Evolutionary conservation across 805 yeast species (phyloP).

Genomic region (Zygoascus biomembranicola): DNA sequence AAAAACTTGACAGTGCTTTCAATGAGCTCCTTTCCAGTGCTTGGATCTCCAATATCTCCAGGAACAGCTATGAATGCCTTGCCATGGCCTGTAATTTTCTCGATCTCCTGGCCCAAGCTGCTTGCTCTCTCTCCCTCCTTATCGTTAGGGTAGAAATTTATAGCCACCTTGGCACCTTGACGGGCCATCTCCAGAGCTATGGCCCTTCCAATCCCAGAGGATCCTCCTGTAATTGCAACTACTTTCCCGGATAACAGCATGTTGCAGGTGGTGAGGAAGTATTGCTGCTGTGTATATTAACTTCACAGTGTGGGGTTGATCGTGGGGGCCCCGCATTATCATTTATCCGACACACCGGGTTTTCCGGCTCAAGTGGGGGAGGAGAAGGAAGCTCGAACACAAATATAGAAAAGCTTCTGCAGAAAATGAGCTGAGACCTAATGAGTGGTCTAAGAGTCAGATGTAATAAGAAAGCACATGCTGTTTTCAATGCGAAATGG

Average conservation of each 20-base stretch:
- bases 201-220: slow-evolving; percentile 45
- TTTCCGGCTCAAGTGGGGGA: background rate
- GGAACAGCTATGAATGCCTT: slow-evolving; percentile 27
- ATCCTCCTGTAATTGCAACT: slow-evolving; percentile 44
- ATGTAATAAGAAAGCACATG: no score
- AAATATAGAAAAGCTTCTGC: background rate
- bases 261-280: slow-evolving; percentile 5
- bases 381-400: background rate
- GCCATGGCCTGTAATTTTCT: slow-evolving; percentile 8
- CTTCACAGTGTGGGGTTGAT: no score
- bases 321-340: no score
- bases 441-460: no score
- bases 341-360: no score
- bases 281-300: no score
- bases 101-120: slow-evolving; percentile 40
- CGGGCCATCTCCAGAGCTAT: slow-evolving; percentile 41
- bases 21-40: slow-evolving; percentile 27
- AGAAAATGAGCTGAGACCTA: no score
- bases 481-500: no score
- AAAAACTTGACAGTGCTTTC: slow-evolving; percentile 30
- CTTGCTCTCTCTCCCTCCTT: slow-evolving; percentile 57
- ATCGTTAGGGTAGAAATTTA: background rate
- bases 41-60: slow-evolving; percentile 39
- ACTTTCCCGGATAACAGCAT: slow-evolving; percentile 18
- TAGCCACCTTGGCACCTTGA: slow-evolving; percentile 37